A percentile compares a stretch with the other conserved stretches of the same genome.
phyloP scores from a whole-genome alignment of 768 basidiomycete genomes.

The Lentinula boryana region DNA sequence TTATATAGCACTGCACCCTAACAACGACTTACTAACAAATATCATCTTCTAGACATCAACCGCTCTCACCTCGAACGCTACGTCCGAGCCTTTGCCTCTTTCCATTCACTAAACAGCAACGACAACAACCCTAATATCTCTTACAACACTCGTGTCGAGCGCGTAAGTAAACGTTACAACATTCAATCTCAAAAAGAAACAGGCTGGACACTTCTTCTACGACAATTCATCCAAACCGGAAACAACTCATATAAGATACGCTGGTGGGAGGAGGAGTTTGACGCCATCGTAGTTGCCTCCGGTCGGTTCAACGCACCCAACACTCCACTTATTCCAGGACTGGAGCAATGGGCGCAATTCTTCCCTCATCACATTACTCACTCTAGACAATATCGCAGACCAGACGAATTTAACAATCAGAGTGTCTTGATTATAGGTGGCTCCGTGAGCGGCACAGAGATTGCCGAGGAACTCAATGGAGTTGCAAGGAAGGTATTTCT shows the following conservation, averaged over 20 bases:
- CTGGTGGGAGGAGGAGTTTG: constrained; percentile 31
- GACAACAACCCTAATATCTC: constrained; percentile 30
- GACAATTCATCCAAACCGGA: constrained; percentile 19
- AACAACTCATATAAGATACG: constrained; percentile 20
- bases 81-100: constrained; percentile 34
- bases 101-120: constrained; percentile 35
- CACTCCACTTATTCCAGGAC: constrained; percentile 25
- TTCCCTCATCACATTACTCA: constrained; percentile 31
- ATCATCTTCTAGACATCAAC: constrained; percentile 20
- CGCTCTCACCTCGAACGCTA: constrained; percentile 29
- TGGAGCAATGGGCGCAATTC: constrained; percentile 24
- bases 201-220: constrained; percentile 29
- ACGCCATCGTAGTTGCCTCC: constrained; percentile 27
- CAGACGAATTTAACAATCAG: constrained; percentile 27
- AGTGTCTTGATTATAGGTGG: constrained; percentile 38
- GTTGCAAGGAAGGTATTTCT: constrained; percentile 25
- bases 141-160: constrained; percentile 45
- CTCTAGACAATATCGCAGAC: constrained; percentile 35
- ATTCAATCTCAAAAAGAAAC: constrained; percentile 18
- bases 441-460: constrained; percentile 19
- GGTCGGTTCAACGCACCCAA: constrained; percentile 29
- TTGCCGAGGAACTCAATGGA: constrained; percentile 19
- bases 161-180: constrained; percentile 30
- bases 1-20: neutral
- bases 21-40: neutral